These are phyloP conservation scores for Pichia deserticola DNA, from an alignment of 805 yeast genomes.

Conservation along the genomic window DNA sequence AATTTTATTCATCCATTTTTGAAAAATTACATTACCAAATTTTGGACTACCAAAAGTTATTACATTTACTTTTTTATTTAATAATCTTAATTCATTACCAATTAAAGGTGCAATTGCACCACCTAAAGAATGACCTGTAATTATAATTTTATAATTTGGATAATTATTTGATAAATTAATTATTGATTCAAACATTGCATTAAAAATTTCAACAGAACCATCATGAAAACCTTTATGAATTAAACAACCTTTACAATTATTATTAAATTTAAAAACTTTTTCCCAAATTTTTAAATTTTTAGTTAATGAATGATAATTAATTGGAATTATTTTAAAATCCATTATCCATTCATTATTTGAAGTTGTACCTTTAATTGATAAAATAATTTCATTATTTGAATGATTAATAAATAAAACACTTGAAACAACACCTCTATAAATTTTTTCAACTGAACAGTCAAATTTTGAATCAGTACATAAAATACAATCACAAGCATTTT, in stretches of 20 bases:
- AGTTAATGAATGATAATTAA: constrained; percentile 29
- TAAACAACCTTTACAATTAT: constrained; percentile 41
- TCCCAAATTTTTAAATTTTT: constrained; percentile 10
- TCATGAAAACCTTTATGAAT: constrained; percentile 61
- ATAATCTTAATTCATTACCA: constrained; percentile 51
- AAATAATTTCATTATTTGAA: constrained; percentile 32
- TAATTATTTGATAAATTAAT: constrained; percentile 27
- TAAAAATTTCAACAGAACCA: constrained; percentile 36
- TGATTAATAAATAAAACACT: constrained; percentile 50
- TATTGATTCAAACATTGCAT: constrained; percentile 31
- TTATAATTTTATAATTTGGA: constrained; percentile 43
- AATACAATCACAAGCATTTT: constrained; percentile 29
- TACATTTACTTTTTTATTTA: constrained; percentile 49
- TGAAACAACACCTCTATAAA: constrained; percentile 42
- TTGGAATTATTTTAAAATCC: constrained; percentile 45
- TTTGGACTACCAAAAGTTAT: constrained; percentile 60
- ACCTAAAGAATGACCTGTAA: constrained; percentile 64
- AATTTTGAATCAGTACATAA: constrained; percentile 22
- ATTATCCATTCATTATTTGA: constrained; percentile 54
- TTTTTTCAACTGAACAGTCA: constrained; percentile 31
- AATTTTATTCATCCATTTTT: constrained; percentile 42
- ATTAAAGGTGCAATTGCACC: constrained; percentile 61
- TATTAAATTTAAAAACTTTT: constrained; percentile 12
- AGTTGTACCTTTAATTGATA: constrained; percentile 59
- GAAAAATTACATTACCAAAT: constrained; percentile 47